Conservation (phyloP, 495 filamentous ascomycete species). For the Neurospora sp. region DNA sequence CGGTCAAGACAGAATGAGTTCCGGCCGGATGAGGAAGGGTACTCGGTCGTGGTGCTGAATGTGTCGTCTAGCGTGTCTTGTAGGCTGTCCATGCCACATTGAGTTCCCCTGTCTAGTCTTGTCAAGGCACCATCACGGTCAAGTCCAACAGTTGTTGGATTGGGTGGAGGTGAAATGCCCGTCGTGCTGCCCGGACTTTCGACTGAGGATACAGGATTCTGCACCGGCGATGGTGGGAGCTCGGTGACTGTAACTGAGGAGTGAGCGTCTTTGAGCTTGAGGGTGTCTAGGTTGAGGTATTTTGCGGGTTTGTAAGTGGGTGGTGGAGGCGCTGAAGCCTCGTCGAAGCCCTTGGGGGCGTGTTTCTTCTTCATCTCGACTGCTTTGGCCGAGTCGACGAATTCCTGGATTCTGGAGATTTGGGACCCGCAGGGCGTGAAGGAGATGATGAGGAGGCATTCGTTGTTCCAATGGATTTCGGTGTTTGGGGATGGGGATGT, state of each 20-base stretch:
- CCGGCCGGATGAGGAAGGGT: neutral
- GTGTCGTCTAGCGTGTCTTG: neutral
- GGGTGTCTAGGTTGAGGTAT: neutral
- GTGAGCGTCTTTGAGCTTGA: neutral
- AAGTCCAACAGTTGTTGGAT: neutral
- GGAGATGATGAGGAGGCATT: slow-evolving; percentile 30
- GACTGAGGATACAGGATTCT: neutral
- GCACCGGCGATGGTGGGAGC: neutral
- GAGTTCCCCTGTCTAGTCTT: neutral
- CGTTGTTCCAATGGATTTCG: slow-evolving; percentile 23
- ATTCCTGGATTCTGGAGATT: slow-evolving; percentile 26
- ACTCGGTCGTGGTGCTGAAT: neutral
- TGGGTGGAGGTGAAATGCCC: neutral
- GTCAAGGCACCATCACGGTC: neutral
- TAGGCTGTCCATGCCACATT: neutral
- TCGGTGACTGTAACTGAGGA: neutral
- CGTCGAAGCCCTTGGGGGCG: slow-evolving; percentile 18
- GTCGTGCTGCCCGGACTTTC: accelerated
- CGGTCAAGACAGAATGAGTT: neutral
- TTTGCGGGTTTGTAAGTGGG: neutral
- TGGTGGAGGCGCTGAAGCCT: neutral
- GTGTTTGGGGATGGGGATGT: neutral
- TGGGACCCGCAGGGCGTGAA: slow-evolving; percentile 19
- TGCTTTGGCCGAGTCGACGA: slow-evolving; percentile 33
- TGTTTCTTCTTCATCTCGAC: slow-evolving; percentile 26